Percentiles rank a stretch among this genome's conserved stretches.
Conservation (phyloP, 2,329 filamentous ascomycete species). For the Emmonsia crescens region DNA sequence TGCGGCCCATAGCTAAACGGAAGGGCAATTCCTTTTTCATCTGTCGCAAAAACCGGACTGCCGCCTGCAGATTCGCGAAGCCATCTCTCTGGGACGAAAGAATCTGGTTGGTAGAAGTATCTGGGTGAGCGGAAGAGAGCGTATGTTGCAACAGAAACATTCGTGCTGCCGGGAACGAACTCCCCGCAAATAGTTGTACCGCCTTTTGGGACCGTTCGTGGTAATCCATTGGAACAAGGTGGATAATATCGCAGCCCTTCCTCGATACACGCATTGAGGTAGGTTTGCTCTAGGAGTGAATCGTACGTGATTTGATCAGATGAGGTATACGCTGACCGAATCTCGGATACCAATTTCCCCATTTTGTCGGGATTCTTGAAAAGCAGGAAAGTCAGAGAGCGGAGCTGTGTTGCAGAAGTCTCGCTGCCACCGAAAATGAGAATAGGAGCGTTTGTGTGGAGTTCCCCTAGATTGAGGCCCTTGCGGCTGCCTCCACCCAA, state of each 20-base stretch:
- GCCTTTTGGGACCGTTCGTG: slow-evolving; percentile 20
- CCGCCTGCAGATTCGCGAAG: slow-evolving; percentile 14
- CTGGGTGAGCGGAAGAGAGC: slow-evolving; percentile 21
- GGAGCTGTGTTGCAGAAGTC: slow-evolving; percentile 16
- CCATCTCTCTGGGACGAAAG: slow-evolving; percentile 30
- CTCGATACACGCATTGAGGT: slow-evolving; percentile 19
- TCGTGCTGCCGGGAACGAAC: slow-evolving; percentile 18
- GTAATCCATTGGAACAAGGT: slow-evolving; percentile 21
- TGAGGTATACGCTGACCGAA: slow-evolving; percentile 17
- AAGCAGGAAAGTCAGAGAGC: slow-evolving; percentile 17
- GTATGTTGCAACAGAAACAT: slow-evolving; percentile 19
- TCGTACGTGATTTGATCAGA: slow-evolving; percentile 15
- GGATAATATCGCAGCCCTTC: slow-evolving; percentile 21
- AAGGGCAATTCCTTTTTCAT: slow-evolving; percentile 18
- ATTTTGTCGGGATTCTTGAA: slow-evolving; percentile 15
- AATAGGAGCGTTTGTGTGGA: slow-evolving; percentile 8
- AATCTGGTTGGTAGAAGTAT: slow-evolving; percentile 19
- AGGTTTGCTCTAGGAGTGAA: slow-evolving; percentile 12
- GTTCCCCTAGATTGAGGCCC: slow-evolving; percentile 1
- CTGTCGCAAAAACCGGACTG: slow-evolving; percentile 22
- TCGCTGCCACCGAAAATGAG: slow-evolving; percentile 18
- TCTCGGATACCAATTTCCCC: slow-evolving; percentile 16
- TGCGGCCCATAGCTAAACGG: slow-evolving; percentile 27
- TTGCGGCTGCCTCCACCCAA: slow-evolving; percentile 3
- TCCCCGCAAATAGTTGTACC: slow-evolving; percentile 19